Evolutionary conservation across 371 early-diverging fungal genomes (phyloP).

Genomic region (Umbelopsis sp.): DNA sequence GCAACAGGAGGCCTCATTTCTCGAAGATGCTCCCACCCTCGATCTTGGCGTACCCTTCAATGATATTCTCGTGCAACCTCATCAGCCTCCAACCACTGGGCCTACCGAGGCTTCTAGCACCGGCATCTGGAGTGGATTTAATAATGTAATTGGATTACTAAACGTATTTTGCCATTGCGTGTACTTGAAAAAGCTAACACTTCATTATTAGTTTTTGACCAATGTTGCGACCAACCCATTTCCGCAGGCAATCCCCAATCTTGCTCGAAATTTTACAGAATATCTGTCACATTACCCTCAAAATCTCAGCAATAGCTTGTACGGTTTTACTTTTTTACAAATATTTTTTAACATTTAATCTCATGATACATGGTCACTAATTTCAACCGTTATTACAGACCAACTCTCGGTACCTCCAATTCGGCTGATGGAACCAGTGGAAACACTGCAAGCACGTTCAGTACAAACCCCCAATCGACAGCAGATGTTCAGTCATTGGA

Average conservation of each 20-base stretch:
- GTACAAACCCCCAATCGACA: background rate
- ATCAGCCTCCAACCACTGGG: slow-evolving; percentile 8
- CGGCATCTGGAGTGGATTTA: slow-evolving; percentile 11
- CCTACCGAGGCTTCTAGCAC: background rate
- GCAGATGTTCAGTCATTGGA: background rate
- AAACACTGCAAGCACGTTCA: background rate
- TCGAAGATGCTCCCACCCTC: background rate
- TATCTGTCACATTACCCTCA: slow-evolving; percentile 44
- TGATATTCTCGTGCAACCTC: slow-evolving; percentile 12
- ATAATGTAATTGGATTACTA: background rate
- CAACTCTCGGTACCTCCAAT: background rate
- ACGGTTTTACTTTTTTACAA: background rate
- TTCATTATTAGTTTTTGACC: slow-evolving; percentile 40
- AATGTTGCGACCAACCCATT: slow-evolving; percentile 54
- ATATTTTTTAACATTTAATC: background rate
- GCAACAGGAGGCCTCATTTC: slow-evolving; percentile 1
- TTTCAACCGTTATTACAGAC: background rate
- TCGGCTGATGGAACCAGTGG: background rate
- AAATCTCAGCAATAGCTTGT: slow-evolving; percentile 13
- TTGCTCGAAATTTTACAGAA: slow-evolving; percentile 52
- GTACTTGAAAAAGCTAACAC: background rate
- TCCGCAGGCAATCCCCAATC: slow-evolving; percentile 51
- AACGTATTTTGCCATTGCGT: background rate
- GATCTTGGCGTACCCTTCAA: slow-evolving; percentile 13
- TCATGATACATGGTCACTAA: background rate